A percentile compares a stretch with the other conserved stretches of the same genome.
These are phyloP conservation scores for Xerocomus spinulosus DNA, from an alignment of 768 basidiomycete genomes.

Conservation along the genomic window DNA sequence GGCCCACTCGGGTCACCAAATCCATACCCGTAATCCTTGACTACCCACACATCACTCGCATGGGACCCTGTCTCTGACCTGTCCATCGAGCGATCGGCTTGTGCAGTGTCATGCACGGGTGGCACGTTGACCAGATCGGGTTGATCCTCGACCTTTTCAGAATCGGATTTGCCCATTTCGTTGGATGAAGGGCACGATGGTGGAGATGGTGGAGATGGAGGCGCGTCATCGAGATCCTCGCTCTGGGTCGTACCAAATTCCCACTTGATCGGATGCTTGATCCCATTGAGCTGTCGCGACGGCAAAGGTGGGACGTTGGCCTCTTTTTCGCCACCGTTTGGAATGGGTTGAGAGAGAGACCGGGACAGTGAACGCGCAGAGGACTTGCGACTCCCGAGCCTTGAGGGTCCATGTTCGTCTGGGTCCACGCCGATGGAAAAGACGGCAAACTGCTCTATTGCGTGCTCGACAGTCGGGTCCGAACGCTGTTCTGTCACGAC, in stretches of 20 bases:
- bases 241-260: conserved; percentile 49
- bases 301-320: background rate
- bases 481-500: conserved; percentile 8
- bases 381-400: conserved; percentile 25
- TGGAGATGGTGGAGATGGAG: background rate
- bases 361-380: conserved; percentile 18
- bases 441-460: conserved; percentile 29
- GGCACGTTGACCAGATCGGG: background rate
- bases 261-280: conserved; percentile 39
- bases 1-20: conserved; percentile 47
- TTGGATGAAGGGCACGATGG: background rate
- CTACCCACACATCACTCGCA: conserved; percentile 43
- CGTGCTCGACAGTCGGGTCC: conserved; percentile 13
- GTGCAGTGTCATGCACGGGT: background rate
- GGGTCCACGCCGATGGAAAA: conserved; percentile 46
- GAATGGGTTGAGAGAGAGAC: background rate
- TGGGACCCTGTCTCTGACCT: conserved; percentile 15
- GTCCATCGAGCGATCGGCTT: conserved; percentile 1
- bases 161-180: background rate
- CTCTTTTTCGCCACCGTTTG: conserved; percentile 1
- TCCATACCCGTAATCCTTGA: conserved; percentile 61
- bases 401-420: conserved; percentile 30
- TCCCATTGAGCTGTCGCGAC: conserved; percentile 10
- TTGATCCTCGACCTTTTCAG: background rate
- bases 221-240: conserved; percentile 6